Base-by-base conservation (phyloP, 129 eudicot species). In the Lonicera japonica region DNA sequence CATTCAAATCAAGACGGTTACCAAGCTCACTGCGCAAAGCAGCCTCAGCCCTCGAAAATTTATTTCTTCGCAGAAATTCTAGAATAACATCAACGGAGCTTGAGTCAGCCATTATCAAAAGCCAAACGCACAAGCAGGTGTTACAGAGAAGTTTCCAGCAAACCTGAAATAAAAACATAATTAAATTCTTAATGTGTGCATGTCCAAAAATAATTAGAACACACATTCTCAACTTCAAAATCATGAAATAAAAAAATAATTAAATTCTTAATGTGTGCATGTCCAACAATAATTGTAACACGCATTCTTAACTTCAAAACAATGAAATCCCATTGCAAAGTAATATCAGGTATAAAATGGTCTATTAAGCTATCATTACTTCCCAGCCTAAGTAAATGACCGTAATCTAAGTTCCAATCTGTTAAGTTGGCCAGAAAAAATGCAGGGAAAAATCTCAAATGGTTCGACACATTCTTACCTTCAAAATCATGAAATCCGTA, bases 21-120 rank as follows among this genome's bases (percentile, higher is more conserved):
- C 76, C 70, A n/a, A 88, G 68, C 74, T 85, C 99, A 18, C 69
- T 76, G 21, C 79, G 83, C 69, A 88, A 62, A n/a, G 96, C 99
- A 67, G 96, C 96, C 79, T 88, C 96, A 19, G 99, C 95, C 72
- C 80, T 80, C 5, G 76, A 55, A 71, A 88, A 83, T 29, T 89
- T 86, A 67, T 94, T 94, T 77, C 78, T 85, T 62, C 58, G 70
- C 61, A 88, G 68, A 63, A 75, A 94, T 13, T 94, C 92, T 59
- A 88, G 69, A 48, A 88, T 88, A 19, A 58, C 78, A 67, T 83
- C 76, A 50, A 88, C 89, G 11, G 84, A 66, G 66, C 89, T 65
- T 16, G 96, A 77, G 40, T 81, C 89, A 50, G 74, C 92, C 96
- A 94, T 94, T 75, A 65, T 54, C 63, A 73, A 69, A 66, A 54